Base-by-base conservation (phyloP, 2,329 filamentous ascomycete species). In the Biscogniauxia marginata region DNA sequence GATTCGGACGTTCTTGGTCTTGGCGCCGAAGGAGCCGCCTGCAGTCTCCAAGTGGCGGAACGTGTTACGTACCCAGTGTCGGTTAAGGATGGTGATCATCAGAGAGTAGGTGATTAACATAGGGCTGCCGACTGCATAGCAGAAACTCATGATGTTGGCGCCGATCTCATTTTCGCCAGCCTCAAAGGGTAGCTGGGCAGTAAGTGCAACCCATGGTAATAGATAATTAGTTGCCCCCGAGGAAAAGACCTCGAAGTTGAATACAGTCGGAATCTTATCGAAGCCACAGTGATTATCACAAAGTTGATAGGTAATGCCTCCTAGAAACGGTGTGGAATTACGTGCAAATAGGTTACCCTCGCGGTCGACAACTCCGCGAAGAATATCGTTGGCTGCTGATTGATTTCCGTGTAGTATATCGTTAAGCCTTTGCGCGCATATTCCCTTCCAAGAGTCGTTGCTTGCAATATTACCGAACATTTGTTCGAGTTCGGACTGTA, bases 141-240 rank as follows among this genome's bases (percentile, higher is more conserved):
- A 61, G 20, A 64, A 61, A 47, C 62, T 60, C 51, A 64, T 55
- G 39, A 61, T 49, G 46, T 58, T 52, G 16, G 56, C 52, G 8
- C 56, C 24, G 13, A 57, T 50, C 11, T 59, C 55, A 50, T 61
- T 49, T 34, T 61, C 56, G 2, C 60, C 60, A 2, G 62, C 60
- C 53, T 64, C 60, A 23, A 61, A 64, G 2, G 60, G 62, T 4
- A 64, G 60, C 53, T 64, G 62, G 11, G 60, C 58, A 5, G 60
- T 59, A 3, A 64, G 55, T 9, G 62, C 60, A n/a, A 64, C 54
- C 62, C 62, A 64, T 7, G 62, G 60, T 3, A 64, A 55, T 3
- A 64, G 24, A 23, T 64, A 61, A 44, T 61, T 64, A 2, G 54
- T 63, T 39, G 54, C 50, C 4, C 58, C 60, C 2, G 60, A 20